These are phyloP conservation scores for Globisporangium cylindrosporum DNA, from an alignment of 352 stramenopile species.

Conservation along the genomic window DNA sequence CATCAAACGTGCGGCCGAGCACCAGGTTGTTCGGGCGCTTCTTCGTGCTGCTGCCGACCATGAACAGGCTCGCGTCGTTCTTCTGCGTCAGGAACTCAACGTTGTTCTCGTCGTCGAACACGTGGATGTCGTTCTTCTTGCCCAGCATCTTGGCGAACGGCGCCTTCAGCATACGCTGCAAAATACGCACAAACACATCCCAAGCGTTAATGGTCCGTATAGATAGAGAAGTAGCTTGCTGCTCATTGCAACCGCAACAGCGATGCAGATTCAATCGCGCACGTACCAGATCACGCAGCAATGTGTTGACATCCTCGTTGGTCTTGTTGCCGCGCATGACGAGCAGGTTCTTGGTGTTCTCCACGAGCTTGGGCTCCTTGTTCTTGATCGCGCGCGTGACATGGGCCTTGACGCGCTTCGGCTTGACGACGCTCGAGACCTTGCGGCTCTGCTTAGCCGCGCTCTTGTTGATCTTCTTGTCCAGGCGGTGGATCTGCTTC, in stretches of 20 bases:
- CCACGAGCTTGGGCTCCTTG: slow-evolving; percentile 89
- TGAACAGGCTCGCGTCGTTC: slow-evolving; percentile 97
- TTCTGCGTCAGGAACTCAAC: slow-evolving; percentile 95
- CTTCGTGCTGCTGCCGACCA: slow-evolving; percentile 96
- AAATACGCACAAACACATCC: background rate
- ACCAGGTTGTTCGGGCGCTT: slow-evolving; percentile 99
- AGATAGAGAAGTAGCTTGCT: background rate
- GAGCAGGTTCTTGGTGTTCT: slow-evolving; percentile 90
- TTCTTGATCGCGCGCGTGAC: slow-evolving; percentile 82
- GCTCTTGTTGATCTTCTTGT: slow-evolving; percentile 69
- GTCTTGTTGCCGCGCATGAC: slow-evolving; percentile 90
- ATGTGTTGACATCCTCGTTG: slow-evolving; percentile 73
- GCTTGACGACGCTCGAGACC: slow-evolving; percentile 62
- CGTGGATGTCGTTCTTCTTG: slow-evolving; percentile 93
- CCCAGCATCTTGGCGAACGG: slow-evolving; percentile 86
- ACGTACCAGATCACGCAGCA: slow-evolving; percentile 76
- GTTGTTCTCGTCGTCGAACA: slow-evolving; percentile 92
- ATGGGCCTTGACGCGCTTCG: slow-evolving; percentile 80
- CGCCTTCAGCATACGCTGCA: slow-evolving; percentile 82
- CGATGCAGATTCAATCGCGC: background rate
- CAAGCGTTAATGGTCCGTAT: background rate
- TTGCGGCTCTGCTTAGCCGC: slow-evolving; percentile 70
- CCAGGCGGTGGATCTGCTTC: slow-evolving; percentile 63
- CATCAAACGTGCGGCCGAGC: slow-evolving; percentile 97
- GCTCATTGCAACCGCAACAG: background rate